Conservation (phyloP, 2,329 filamentous ascomycete genomes). For the Aspergillus ruber region DNA sequence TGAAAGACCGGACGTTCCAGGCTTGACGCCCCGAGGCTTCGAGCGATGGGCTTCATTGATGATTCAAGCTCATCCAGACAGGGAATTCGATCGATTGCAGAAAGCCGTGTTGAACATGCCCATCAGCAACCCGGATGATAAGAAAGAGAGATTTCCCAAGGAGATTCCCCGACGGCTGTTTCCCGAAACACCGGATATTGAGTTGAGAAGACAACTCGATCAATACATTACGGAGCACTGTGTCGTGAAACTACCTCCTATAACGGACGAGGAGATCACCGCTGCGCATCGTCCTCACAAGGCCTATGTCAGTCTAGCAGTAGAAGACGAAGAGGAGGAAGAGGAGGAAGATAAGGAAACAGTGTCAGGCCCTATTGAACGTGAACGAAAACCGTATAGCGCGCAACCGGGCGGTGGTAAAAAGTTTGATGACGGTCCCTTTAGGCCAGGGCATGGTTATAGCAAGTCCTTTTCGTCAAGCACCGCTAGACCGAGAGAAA, state of each 20-base stretch:
- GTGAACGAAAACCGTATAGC: constrained; percentile 59
- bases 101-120: constrained; percentile 64
- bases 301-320: constrained; percentile 14
- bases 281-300: constrained; percentile 16
- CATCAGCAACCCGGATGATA: constrained; percentile 60
- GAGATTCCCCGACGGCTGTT: constrained; percentile 69
- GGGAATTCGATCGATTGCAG: constrained; percentile 64
- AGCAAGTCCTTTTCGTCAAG: constrained; percentile 20
- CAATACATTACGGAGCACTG: constrained; percentile 52
- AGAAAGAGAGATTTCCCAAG: constrained; percentile 68
- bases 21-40: constrained; percentile 62
- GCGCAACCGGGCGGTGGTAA: constrained; percentile 56
- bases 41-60: constrained; percentile 65
- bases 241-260: constrained; percentile 40
- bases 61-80: constrained; percentile 68
- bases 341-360: constrained; percentile 36
- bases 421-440: constrained; percentile 39
- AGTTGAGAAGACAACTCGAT: constrained; percentile 55
- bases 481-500: constrained; percentile 47
- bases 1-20: constrained; percentile 55
- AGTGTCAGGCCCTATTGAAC: constrained; percentile 51
- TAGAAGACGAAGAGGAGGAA: constrained; percentile 29
- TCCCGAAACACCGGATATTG: constrained; percentile 52
- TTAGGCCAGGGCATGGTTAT: constrained; percentile 10
- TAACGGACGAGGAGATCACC: constrained; percentile 31